Conservation (phyloP, 257 asterid genomes). For the Vinca minor region DNA sequence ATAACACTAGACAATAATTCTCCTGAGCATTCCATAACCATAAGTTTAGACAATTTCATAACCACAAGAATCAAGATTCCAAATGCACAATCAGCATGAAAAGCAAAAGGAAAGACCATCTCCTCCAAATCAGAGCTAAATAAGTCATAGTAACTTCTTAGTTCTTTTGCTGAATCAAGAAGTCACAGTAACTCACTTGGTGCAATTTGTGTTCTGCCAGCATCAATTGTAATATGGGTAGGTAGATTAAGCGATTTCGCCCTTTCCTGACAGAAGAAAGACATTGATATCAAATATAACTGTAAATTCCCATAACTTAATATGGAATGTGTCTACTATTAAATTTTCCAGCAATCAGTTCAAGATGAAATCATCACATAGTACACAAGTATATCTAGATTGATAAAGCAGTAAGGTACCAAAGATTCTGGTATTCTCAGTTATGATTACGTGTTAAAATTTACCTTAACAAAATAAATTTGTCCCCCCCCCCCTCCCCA, state of each 20-base stretch:
- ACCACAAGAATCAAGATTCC: not conserved
- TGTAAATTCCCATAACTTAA: not conserved
- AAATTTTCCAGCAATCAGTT: not conserved
- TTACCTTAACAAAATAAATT: too few relatives aligned
- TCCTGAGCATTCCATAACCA: not conserved
- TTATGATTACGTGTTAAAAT: too few relatives aligned
- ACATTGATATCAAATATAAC: not conserved
- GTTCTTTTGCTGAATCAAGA: conserved; percentile 20
- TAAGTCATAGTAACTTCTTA: conserved; percentile 34
- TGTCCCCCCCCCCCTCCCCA: too few relatives aligned
- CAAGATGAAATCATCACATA: not conserved
- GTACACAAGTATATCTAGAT: not conserved
- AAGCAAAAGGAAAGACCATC: not conserved
- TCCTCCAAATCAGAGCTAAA: not conserved
- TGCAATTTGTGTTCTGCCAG: conserved; percentile 97
- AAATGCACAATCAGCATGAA: not conserved
- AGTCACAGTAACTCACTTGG: conserved; percentile 58
- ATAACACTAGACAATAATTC: not conserved
- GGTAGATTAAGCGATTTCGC: conserved; percentile 73
- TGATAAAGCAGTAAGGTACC: not conserved
- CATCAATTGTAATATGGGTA: conserved; percentile 79
- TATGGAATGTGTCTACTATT: not conserved
- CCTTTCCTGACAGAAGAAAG: conserved; percentile 46
- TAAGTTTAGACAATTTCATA: not conserved
- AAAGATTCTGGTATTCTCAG: not conserved